Evolutionary conservation across 495 filamentous ascomycete species (phyloP), one percentile per base, ranked within the genome.

Genomic region (Trichoderma orchidacearum): DNA sequence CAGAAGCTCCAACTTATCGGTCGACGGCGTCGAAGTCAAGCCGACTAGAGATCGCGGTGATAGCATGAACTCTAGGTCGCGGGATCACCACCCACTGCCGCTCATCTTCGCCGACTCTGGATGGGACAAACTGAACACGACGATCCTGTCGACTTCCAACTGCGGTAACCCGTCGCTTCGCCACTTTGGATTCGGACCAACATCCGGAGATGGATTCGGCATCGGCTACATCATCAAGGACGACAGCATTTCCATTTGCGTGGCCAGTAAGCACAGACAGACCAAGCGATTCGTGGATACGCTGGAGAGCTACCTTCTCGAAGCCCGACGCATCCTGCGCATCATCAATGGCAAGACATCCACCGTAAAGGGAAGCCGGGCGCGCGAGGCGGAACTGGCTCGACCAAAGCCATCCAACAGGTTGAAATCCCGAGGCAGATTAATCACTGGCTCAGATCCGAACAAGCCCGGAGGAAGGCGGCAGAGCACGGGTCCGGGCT

Each of bases 201-300:
- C 90, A 0, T 91, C 86, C 3, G 92, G 85, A 28, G 94, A 97
- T 55, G 93, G 93, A 0, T 97, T 97, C 67, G 93, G 94, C 12
- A 95, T 98, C 56, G 93, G 93, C 12, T 98, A 98, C 70, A 97
- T 98, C 63, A 96, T 98, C 80, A 98, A 98, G 69, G 92, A 96
- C 63, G 92, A 96, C 34, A 77, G 80, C 51, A 85, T 98, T 62
- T 88, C 83, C 30, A 94, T 98, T 66, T 96, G 93, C 67, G 90
- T 92, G 0, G 85, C 82, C 11, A 90, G 85, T 51, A 95, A 95
- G 66, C 93, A 98, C 65, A 74, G 93, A 9, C 93, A 98, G 71
- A 98, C 93, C 0, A 83, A 83, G 59, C 84, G 93, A 4, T 89
- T 92, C 61, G 83, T 97, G 59, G 88, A 96, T 58, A 86, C 89